phyloP scores from a whole-genome alignment of 441 rosid genomes.

The Gossypium davidsonii region DNA sequence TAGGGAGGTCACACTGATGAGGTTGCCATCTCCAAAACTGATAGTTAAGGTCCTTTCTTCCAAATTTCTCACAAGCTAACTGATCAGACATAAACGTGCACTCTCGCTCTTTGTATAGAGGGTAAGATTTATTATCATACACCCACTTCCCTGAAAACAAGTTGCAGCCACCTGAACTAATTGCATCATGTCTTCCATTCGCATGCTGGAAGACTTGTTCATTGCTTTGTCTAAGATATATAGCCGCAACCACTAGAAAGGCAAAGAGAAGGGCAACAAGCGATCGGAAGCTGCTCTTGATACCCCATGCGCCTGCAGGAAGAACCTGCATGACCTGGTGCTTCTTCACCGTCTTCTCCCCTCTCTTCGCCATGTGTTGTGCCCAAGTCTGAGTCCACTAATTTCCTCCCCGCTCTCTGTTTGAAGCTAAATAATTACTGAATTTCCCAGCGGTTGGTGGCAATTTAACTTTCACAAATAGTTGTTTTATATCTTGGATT shows the following conservation, averaged over 20 bases:
- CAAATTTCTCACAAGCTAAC: slow-evolving; percentile 54
- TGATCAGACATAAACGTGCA: slow-evolving; percentile 58
- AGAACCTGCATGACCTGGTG: slow-evolving; percentile 25
- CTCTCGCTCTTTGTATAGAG: slow-evolving; percentile 40
- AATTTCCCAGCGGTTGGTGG: background rate
- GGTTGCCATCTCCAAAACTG: slow-evolving; percentile 62
- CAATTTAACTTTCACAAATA: background rate
- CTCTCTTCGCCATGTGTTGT: background rate
- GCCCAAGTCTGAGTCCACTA: background rate
- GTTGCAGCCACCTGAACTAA: slow-evolving; percentile 30
- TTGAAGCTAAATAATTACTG: background rate
- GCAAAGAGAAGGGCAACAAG: slow-evolving; percentile 57
- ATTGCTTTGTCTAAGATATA: slow-evolving; percentile 35
- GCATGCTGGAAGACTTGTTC: slow-evolving; percentile 18
- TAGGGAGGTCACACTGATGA: slow-evolving; percentile 51
- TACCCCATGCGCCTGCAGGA: slow-evolving; percentile 25
- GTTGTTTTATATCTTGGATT: slow-evolving; percentile 16
- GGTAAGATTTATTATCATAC: slow-evolving; percentile 38
- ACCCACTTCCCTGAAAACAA: slow-evolving; percentile 55
- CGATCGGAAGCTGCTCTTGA: slow-evolving; percentile 56
- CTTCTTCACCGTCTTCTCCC: slow-evolving; percentile 40
- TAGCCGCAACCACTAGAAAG: slow-evolving; percentile 32
- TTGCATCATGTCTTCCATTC: slow-evolving; percentile 1
- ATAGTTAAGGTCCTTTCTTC: slow-evolving; percentile 43
- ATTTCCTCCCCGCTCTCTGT: slow-evolving; percentile 19